Conservation (phyloP, 2,329 filamentous ascomycete species). For the Talaromyces marneffei region DNA sequence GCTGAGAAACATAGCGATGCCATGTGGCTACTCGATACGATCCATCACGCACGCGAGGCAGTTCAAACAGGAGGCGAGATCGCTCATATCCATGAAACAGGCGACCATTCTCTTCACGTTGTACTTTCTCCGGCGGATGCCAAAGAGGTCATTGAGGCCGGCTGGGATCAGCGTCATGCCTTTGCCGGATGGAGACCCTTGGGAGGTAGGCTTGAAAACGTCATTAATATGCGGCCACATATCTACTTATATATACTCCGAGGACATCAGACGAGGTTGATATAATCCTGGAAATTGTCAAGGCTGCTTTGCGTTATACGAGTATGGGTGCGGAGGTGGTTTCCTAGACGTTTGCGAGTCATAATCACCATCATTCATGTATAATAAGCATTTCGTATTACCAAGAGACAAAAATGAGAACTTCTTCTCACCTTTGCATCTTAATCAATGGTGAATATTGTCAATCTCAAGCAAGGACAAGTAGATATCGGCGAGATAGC, state of each 20-base stretch:
- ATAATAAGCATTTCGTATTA: neutral
- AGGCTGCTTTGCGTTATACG: slow-evolving; percentile 52
- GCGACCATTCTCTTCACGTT: slow-evolving; percentile 69
- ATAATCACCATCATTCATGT: neutral
- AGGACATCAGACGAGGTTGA: slow-evolving; percentile 62
- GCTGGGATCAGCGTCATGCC: slow-evolving; percentile 53
- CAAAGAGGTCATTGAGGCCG: slow-evolving; percentile 64
- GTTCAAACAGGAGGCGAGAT: slow-evolving; percentile 59
- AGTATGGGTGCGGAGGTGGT: neutral
- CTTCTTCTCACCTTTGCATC: neutral
- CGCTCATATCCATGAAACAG: slow-evolving; percentile 67
- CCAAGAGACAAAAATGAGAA: neutral
- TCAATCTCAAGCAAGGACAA: neutral
- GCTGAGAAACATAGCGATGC: slow-evolving; percentile 24
- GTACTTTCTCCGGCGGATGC: slow-evolving; percentile 76
- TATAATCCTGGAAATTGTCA: slow-evolving; percentile 62
- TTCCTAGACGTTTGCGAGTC: neutral
- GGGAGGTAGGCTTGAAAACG: slow-evolving; percentile 52
- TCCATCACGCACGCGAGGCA: slow-evolving; percentile 19
- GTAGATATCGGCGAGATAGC: neutral
- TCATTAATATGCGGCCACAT: slow-evolving; percentile 63
- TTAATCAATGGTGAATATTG: neutral
- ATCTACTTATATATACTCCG: slow-evolving; percentile 79
- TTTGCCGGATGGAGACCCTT: slow-evolving; percentile 47
- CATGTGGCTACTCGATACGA: slow-evolving; percentile 22